Evolutionary conservation across 176 grass and related monocot species (phyloP), one percentile per base, ranked within the genome.

Genomic region (Puya raimondii): DNA sequence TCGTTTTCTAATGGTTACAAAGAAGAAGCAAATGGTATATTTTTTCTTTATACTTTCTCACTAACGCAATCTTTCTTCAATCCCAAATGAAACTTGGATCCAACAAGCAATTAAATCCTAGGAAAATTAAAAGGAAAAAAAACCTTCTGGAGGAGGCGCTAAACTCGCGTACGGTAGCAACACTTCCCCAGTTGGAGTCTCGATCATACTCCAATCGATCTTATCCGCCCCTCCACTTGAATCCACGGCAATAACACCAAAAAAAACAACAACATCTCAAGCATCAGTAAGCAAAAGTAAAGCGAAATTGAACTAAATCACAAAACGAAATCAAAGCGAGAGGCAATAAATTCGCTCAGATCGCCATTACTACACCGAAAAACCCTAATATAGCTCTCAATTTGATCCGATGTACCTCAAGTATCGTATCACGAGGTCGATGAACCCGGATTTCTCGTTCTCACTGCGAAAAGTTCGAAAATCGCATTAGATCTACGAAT

Each of bases 181-280:
- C 17, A 93, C 94, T 72, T 99, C 85, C 49, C 91, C 94, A 64
- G 94, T 93, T 14, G 89, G 94, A 65, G 94, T 99, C 78, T 93
- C 87, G 85, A 99, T 99, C 89, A 91, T 99, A 58, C 86, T 84
- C 94, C 94, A 99, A 63, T 99, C 94, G 68, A 99, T 93, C 82
- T 93, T 87, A 75, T 93, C 87, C 49, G 80, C 94, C 53, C 93
- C 94, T 10, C 87, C 87, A 56, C 94, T 99, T 66, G 26, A 72
- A 54, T 50, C 1, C 56, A 2, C 11, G 70, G 23, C 68, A 49
- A 70, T 15, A 68, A 12, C 25, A 68, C 65, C 4, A 81, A 76
- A 74, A 42, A 42, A 27, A 42, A 6, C 1, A 42, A 4, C 5
- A 42, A 42, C 33, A 42, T 42, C 33, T 42, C 33, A 5, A 42